Percentiles rank a stretch among this genome's conserved stretches.
These are phyloP conservation scores for Huntiella abstrusa DNA, from an alignment of 2,329 filamentous ascomycete species.

Conservation along the genomic window DNA sequence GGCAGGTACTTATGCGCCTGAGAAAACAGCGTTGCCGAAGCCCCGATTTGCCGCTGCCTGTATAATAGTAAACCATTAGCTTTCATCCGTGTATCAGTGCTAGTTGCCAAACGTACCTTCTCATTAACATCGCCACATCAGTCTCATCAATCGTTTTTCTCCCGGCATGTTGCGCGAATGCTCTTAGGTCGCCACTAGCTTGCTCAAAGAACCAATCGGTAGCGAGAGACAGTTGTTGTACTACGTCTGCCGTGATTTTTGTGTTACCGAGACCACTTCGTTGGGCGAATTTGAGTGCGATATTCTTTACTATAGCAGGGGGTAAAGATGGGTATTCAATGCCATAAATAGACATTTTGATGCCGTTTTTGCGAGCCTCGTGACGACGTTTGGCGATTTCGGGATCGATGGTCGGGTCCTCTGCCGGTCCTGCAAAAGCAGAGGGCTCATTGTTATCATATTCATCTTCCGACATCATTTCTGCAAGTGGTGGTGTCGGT, in stretches of 20 bases:
- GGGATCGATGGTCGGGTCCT: slow-evolving; percentile 3
- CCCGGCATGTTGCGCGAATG: slow-evolving; percentile 64
- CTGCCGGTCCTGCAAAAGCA: background rate
- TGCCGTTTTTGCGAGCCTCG: slow-evolving; percentile 21
- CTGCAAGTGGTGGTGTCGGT: background rate
- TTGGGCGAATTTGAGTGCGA: slow-evolving; percentile 53
- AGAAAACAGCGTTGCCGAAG: slow-evolving; percentile 58
- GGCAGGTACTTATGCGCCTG: slow-evolving; percentile 71
- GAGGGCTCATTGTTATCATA: slow-evolving; percentile 8
- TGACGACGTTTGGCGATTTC: slow-evolving; percentile 3
- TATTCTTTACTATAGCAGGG: slow-evolving; percentile 50
- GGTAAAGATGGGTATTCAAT: slow-evolving; percentile 61
- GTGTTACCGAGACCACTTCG: slow-evolving; percentile 45
- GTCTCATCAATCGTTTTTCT: slow-evolving; percentile 73
- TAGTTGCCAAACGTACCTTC: slow-evolving; percentile 39
- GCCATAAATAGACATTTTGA: slow-evolving; percentile 50
- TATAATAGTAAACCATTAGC: slow-evolving; percentile 13
- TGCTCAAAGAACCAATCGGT: slow-evolving; percentile 91
- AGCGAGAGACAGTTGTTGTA: slow-evolving; percentile 58
- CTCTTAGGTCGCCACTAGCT: slow-evolving; percentile 56
- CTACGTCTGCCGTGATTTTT: slow-evolving; percentile 53
- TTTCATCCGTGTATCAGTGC: background rate
- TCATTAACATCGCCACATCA: slow-evolving; percentile 67
- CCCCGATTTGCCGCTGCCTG: slow-evolving; percentile 61
- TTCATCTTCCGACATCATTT: slow-evolving; percentile 9